Conservation (phyloP, 2,329 filamentous ascomycete species). For the Bipolaris sorokiniana region DNA sequence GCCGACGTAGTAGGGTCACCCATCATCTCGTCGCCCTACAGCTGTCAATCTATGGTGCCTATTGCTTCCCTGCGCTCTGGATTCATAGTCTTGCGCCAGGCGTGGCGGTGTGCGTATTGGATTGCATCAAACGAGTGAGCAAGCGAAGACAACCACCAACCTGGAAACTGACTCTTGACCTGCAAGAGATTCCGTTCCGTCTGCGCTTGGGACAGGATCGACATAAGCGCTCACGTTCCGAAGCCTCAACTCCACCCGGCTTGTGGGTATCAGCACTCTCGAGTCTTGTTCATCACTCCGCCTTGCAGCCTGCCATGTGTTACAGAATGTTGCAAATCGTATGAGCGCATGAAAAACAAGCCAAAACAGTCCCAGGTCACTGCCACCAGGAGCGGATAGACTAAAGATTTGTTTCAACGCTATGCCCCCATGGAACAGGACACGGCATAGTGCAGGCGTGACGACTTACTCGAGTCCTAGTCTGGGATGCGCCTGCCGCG, state of each 20-base stretch:
- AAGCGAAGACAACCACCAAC: conserved; percentile 29
- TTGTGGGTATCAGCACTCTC: conserved; percentile 8
- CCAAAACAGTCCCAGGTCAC: conserved; percentile 26
- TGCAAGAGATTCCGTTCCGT: conserved; percentile 10
- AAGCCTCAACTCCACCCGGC: conserved; percentile 1
- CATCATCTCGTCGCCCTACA: conserved; percentile 40
- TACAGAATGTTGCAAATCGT: conserved; percentile 27
- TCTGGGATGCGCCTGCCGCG: conserved; percentile 25
- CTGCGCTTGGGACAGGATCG: conserved; percentile 13
- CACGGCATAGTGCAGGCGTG: conserved; percentile 25
- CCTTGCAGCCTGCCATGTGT: conserved; percentile 23
- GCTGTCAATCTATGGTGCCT: conserved; percentile 36
- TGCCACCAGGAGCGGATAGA: conserved; percentile 24
- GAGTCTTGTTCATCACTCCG: conserved; percentile 8
- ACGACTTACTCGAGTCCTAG: conserved; percentile 23
- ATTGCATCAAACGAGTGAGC: conserved; percentile 22
- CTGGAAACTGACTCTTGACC: conserved; percentile 25
- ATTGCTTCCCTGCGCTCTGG: conserved; percentile 30
- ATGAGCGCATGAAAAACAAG: conserved; percentile 33
- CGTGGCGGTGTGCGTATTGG: conserved; percentile 27
- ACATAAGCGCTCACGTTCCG: conserved; percentile 10
- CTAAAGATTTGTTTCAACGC: conserved; percentile 35
- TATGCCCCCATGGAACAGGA: conserved; percentile 28
- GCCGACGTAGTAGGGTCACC: conserved; percentile 20
- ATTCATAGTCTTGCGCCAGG: conserved; percentile 35